These are phyloP conservation scores for Dothistroma pini DNA, from an alignment of 2,329 filamentous ascomycete species.

Conservation along the genomic window DNA sequence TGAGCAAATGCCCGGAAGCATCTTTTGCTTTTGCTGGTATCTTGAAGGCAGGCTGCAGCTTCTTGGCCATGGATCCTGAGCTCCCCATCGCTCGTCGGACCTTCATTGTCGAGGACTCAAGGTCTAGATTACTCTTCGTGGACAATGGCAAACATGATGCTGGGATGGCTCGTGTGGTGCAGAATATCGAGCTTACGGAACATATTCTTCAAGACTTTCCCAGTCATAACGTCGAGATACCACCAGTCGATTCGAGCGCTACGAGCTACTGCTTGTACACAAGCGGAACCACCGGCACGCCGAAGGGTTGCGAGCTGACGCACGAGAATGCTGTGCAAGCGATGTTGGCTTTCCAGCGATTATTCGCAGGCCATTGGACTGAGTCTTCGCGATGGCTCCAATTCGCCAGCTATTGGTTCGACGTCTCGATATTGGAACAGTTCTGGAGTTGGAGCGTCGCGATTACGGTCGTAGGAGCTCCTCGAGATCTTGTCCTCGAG, in stretches of 20 bases:
- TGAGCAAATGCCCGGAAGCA: constrained; percentile 80
- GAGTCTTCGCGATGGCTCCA: constrained; percentile 76
- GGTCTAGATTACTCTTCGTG: constrained; percentile 49
- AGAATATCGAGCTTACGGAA: constrained; percentile 19
- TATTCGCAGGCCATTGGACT: constrained; percentile 75
- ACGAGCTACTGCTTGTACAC: constrained; percentile 84
- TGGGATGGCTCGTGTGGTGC: constrained; percentile 12
- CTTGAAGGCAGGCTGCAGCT: constrained; percentile 76
- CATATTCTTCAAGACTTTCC: constrained; percentile 17
- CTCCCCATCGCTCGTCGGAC: constrained; percentile 69
- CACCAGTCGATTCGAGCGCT: constrained; percentile 46
- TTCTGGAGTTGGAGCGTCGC: constrained; percentile 95
- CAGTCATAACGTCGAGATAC: constrained; percentile 35
- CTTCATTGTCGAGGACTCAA: constrained; percentile 74
- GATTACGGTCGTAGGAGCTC: constrained; percentile 76
- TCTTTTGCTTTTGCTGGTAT: constrained; percentile 79
- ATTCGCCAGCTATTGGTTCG: constrained; percentile 92
- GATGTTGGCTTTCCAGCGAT: constrained; percentile 76
- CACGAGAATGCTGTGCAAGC: constrained; percentile 87
- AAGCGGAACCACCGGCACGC: constrained; percentile 79
- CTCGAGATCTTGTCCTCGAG: constrained; percentile 79
- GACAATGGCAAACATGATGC: constrained; percentile 26
- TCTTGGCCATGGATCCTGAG: constrained; percentile 73
- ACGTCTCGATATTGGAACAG: constrained; percentile 88
- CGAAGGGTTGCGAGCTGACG: constrained; percentile 83